Conservation (phyloP, 139 green algal genomes). For the Asterochloris erici region DNA sequence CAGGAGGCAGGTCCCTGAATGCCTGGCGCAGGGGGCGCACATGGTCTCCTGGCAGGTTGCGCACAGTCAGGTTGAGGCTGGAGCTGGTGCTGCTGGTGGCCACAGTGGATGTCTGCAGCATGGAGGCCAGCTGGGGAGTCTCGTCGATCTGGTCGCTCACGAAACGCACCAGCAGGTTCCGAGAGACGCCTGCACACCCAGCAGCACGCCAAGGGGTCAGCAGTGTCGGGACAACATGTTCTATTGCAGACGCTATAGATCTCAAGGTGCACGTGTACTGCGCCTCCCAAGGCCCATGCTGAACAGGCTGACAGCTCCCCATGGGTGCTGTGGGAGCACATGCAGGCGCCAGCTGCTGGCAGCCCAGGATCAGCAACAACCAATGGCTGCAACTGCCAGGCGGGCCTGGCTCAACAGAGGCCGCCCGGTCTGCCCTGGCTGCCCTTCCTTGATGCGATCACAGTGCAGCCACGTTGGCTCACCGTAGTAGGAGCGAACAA, state of each 20-base stretch:
- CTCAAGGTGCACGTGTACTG: neutral
- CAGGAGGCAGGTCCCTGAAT: constrained; percentile 55
- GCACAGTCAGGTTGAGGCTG: constrained; percentile 1
- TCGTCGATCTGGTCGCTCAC: constrained; percentile 87
- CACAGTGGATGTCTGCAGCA: constrained; percentile 1
- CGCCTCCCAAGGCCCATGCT: neutral
- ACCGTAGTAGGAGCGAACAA: constrained; percentile 72
- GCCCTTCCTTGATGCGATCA: too few relatives aligned
- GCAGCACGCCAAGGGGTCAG: neutral
- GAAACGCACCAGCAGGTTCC: constrained; percentile 91
- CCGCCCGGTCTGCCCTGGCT: too few relatives aligned
- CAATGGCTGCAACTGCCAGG: neutral
- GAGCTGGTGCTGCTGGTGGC: neutral
- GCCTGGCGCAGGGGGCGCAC: constrained; percentile 13
- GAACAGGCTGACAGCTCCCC: neutral
- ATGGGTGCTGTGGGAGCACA: neutral
- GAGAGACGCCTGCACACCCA: constrained; percentile 39
- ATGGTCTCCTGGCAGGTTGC: constrained; percentile 15
- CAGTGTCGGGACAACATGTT: neutral
- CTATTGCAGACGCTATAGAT: neutral
- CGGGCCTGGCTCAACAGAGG: neutral
- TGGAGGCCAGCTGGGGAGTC: constrained; percentile 54
- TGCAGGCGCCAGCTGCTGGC: neutral
- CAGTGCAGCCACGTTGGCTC: neutral
- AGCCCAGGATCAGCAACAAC: neutral